Conservation (phyloP, 805 yeast species). For the Saccharomyces kudriavzevii region DNA sequence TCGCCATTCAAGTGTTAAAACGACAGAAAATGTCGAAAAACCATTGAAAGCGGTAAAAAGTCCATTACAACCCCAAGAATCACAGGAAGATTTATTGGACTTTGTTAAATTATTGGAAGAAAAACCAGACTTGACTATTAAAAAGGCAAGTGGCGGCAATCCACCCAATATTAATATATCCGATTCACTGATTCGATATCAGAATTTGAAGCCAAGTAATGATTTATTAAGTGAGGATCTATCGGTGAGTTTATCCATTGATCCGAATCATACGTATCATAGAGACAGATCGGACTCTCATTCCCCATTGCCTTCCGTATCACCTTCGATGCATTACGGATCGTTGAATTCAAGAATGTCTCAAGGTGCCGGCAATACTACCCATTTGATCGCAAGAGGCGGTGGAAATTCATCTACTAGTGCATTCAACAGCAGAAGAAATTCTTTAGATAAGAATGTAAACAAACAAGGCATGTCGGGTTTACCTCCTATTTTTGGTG, state of each 20-base stretch:
- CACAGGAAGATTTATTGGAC: slow-evolving; percentile 45
- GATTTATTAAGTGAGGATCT: slow-evolving; percentile 50
- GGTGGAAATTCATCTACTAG: background rate
- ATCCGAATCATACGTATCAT: slow-evolving; percentile 11
- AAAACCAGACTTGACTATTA: slow-evolving; percentile 42
- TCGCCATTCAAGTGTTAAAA: slow-evolving; percentile 37
- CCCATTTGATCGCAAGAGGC: background rate
- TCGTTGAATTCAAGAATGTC: slow-evolving; percentile 29
- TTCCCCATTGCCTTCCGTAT: slow-evolving; percentile 30
- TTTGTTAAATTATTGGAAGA: slow-evolving; percentile 67
- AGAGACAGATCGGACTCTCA: slow-evolving; percentile 24
- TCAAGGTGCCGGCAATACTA: slow-evolving; percentile 5
- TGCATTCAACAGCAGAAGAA: slow-evolving; percentile 9
- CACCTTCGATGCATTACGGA: slow-evolving; percentile 22
- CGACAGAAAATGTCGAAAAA: slow-evolving; percentile 25
- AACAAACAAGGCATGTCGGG: background rate
- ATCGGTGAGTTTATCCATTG: slow-evolving; percentile 39
- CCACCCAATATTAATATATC: slow-evolving; percentile 23
- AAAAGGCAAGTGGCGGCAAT: slow-evolving; percentile 9
- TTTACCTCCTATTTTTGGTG: slow-evolving; percentile 6
- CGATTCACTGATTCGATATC: slow-evolving; percentile 45
- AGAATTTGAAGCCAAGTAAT: slow-evolving; percentile 44
- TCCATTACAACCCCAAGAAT: background rate
- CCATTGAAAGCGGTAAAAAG: slow-evolving; percentile 6
- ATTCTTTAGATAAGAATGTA: slow-evolving; percentile 8